phyloP scores from a whole-genome alignment of 2,329 filamentous ascomycete species.

The Apiospora hydei region DNA sequence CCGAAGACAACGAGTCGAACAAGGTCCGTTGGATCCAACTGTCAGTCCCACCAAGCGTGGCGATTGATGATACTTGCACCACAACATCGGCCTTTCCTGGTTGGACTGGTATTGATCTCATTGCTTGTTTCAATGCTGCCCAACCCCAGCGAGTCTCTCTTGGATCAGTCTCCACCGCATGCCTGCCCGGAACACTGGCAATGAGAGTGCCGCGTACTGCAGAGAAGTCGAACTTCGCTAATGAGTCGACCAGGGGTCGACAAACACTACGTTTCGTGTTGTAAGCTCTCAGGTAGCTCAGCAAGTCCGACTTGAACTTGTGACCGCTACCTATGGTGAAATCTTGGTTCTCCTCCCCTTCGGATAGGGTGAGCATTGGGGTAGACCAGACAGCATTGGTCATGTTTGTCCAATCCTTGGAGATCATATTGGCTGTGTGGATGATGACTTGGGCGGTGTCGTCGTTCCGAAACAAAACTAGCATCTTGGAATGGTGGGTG shows the following conservation, averaged over 20 bases:
- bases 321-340: slow-evolving; percentile 63
- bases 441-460: slow-evolving; percentile 80
- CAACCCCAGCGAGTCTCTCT: slow-evolving; percentile 77
- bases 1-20: slow-evolving; percentile 52
- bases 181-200: slow-evolving; percentile 78
- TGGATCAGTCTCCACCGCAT: slow-evolving; percentile 55
- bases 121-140: slow-evolving; percentile 67
- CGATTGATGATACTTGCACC: slow-evolving; percentile 80
- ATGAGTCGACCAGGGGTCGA: slow-evolving; percentile 60
- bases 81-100: slow-evolving; percentile 57
- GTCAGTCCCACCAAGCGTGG: slow-evolving; percentile 74
- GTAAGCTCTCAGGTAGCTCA: slow-evolving; percentile 77
- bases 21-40: slow-evolving; percentile 75
- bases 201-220: slow-evolving; percentile 73
- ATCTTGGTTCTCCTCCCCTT: slow-evolving; percentile 23
- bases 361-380: slow-evolving; percentile 66
- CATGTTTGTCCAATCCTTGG: slow-evolving; percentile 87
- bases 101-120: slow-evolving; percentile 61
- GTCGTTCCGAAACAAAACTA: slow-evolving; percentile 81
- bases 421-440: slow-evolving; percentile 92
- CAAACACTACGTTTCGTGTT: slow-evolving; percentile 63
- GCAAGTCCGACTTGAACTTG: slow-evolving; percentile 78
- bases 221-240: slow-evolving; percentile 73
- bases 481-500: slow-evolving; percentile 88
- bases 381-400: slow-evolving; percentile 84